Evolutionary conservation across 495 filamentous ascomycete genomes (phyloP).

Genomic region (Xylaria venustula): DNA sequence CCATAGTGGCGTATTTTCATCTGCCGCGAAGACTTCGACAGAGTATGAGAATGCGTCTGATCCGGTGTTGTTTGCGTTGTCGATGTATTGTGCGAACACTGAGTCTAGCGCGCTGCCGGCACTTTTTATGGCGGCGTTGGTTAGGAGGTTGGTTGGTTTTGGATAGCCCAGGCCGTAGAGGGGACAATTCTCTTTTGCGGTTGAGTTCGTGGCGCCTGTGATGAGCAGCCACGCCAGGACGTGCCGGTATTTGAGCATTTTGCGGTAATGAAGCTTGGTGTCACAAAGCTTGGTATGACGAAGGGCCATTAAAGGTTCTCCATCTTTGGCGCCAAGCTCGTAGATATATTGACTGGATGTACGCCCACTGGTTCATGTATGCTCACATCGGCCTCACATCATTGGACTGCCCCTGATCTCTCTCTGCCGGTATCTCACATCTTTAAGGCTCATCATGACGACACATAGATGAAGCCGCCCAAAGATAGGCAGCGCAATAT

Average conservation of each 20-base stretch:
- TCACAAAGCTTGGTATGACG: no score
- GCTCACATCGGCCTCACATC: not conserved
- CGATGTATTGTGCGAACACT: conserved; percentile 32
- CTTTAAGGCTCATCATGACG: not conserved
- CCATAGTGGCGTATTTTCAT: conserved; percentile 39
- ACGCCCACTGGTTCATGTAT: not conserved
- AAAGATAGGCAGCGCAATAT: not conserved
- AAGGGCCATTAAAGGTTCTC: no score
- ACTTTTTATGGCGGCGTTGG: conserved; percentile 19
- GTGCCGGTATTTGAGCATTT: not conserved
- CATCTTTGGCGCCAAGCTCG: not conserved
- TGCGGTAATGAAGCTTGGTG: not conserved
- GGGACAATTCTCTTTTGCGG: conserved; percentile 42
- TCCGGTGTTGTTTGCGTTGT: conserved; percentile 34
- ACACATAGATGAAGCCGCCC: not conserved
- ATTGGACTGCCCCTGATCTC: not conserved
- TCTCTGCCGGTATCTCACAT: not conserved
- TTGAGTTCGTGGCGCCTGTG: not conserved
- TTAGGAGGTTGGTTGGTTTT: conserved; percentile 35
- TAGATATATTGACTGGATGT: not conserved
- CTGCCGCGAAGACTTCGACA: conserved; percentile 44
- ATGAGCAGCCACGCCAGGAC: not conserved
- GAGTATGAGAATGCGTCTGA: conserved; percentile 46
- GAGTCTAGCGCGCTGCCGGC: conserved; percentile 29
- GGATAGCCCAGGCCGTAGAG: conserved; percentile 49